These are phyloP conservation scores for Sporothrix brunneoviolacea DNA, from an alignment of 2,329 filamentous ascomycete species.

Conservation along the genomic window DNA sequence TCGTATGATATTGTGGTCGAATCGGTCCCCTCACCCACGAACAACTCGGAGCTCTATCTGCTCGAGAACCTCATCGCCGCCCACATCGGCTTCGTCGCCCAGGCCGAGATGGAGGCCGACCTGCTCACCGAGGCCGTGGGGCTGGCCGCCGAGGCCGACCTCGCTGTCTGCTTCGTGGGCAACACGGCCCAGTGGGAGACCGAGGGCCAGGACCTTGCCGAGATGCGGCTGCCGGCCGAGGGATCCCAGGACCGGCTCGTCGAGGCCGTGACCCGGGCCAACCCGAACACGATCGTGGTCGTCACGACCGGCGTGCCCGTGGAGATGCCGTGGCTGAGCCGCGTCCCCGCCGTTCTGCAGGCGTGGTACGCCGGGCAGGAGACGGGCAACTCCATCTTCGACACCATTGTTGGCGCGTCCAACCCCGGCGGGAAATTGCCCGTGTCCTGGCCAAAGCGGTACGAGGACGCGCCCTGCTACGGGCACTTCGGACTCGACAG, in stretches of 20 bases:
- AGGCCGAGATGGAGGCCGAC: constrained; percentile 48
- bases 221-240: constrained; percentile 65
- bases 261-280: constrained; percentile 55
- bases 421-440: constrained; percentile 66
- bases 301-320: constrained; percentile 73
- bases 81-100: constrained; percentile 49
- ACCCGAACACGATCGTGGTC: constrained; percentile 64
- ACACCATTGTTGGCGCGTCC: constrained; percentile 65
- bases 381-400: constrained; percentile 72
- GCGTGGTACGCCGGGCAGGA: constrained; percentile 87
- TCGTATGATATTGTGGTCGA: constrained; percentile 48
- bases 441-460: constrained; percentile 53
- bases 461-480: constrained; percentile 62
- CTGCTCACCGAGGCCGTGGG: constrained; percentile 47
- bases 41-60: constrained; percentile 42
- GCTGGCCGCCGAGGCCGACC: constrained; percentile 62
- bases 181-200: constrained; percentile 78
- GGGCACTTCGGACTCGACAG: constrained; percentile 51
- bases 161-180: constrained; percentile 71
- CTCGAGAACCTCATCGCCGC: constrained; percentile 55
- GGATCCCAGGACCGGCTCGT: constrained; percentile 62
- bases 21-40: constrained; percentile 45
- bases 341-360: constrained; percentile 56
- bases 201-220: constrained; percentile 70
- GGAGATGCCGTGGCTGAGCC: constrained; percentile 60